phyloP scores from a whole-genome alignment of 2,329 filamentous ascomycete genomes.

The Trematosphaeria pertusa region DNA sequence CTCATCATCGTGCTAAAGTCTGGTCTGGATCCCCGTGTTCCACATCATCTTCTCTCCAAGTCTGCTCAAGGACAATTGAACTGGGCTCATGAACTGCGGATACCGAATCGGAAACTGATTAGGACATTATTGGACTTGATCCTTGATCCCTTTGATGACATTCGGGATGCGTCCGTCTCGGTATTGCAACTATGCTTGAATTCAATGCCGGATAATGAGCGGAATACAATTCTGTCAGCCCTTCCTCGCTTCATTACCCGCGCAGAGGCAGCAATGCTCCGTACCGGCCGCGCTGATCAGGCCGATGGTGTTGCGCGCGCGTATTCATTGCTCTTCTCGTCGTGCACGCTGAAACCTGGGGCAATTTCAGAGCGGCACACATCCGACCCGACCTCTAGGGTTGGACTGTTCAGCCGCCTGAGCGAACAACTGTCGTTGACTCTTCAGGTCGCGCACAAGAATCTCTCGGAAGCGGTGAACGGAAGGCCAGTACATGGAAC shows the following conservation, averaged over 20 bases:
- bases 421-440: conserved; percentile 70
- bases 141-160: conserved; percentile 92
- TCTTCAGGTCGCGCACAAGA: conserved; percentile 65
- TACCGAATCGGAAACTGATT: conserved; percentile 56
- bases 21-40: conserved; percentile 65
- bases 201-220: conserved; percentile 24
- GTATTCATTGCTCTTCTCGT: conserved; percentile 74
- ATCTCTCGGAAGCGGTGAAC: conserved; percentile 68
- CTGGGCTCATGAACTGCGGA: conserved; percentile 58
- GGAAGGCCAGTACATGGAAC: conserved; percentile 56
- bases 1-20: conserved; percentile 71
- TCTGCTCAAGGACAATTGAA: conserved; percentile 56
- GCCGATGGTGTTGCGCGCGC: conserved; percentile 87
- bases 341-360: conserved; percentile 6
- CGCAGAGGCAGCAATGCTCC: conserved; percentile 64
- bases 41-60: conserved; percentile 50
- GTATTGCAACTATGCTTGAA: conserved; percentile 50
- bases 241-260: conserved; percentile 38
- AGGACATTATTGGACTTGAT: conserved; percentile 78
- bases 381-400: conserved; percentile 27
- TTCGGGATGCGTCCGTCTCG: conserved; percentile 65
- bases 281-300: conserved; percentile 85
- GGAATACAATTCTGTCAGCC: conserved; percentile 13
- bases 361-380: conserved; percentile 39
- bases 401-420: conserved; percentile 64